Percentiles rank a stretch among this genome's conserved stretches.
phyloP scores from a whole-genome alignment of 352 stramenopile genomes.

The Phytopythium vexans region DNA sequence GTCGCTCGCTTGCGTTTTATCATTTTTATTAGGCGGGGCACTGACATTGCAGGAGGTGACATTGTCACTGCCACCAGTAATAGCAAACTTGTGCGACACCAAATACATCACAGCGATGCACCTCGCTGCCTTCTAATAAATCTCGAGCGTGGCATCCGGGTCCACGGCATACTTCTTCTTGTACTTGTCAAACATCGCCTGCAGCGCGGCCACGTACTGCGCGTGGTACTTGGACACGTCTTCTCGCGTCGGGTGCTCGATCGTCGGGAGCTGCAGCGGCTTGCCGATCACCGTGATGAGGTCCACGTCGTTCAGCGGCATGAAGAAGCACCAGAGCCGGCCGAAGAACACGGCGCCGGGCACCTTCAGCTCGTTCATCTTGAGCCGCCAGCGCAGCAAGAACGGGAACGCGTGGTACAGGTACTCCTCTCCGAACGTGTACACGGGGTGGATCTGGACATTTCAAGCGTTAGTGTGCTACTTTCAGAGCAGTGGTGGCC shows the following conservation, averaged over 20 bases:
- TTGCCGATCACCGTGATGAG: slow-evolving; percentile 90
- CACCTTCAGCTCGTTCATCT: slow-evolving; percentile 81
- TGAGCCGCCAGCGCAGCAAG: slow-evolving; percentile 66
- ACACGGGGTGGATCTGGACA: slow-evolving; percentile 65
- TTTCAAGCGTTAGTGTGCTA: too few relatives aligned
- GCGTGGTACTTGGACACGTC: slow-evolving; percentile 88
- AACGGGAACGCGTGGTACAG: slow-evolving; percentile 88
- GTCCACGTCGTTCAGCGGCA: slow-evolving; percentile 74
- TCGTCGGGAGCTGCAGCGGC: slow-evolving; percentile 80
- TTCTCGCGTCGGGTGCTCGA: slow-evolving; percentile 83
- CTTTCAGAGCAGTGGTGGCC: too few relatives aligned
- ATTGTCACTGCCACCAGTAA: too few relatives aligned
- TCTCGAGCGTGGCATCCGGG: slow-evolving; percentile 41
- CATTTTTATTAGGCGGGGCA: not conserved
- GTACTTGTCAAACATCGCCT: slow-evolving; percentile 86
- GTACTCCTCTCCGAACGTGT: slow-evolving; percentile 91
- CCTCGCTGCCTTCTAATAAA: slow-evolving; percentile 31
- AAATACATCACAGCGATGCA: slow-evolving; percentile 1
- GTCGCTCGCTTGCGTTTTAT: slow-evolving; percentile 2
- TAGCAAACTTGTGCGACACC: too few relatives aligned
- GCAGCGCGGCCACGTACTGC: slow-evolving; percentile 82
- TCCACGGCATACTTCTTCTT: slow-evolving; percentile 77
- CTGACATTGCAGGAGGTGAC: not conserved
- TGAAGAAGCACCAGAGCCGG: slow-evolving; percentile 64
- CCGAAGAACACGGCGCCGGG: slow-evolving; percentile 82